These are phyloP conservation scores for Pelargonium citronellum DNA, from an alignment of 441 rosid genomes.

Conservation along the genomic window DNA sequence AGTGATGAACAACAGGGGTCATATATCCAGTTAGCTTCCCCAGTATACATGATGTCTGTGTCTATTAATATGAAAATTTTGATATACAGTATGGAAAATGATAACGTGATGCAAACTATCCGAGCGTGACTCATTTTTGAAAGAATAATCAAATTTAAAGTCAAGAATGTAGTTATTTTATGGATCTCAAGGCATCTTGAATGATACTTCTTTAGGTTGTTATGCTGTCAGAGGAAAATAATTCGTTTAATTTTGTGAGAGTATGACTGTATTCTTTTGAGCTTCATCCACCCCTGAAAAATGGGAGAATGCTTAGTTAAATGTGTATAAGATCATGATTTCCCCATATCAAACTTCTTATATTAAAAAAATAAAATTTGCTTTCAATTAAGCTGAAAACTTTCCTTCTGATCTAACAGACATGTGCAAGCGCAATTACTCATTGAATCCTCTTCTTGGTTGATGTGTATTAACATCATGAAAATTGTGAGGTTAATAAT, in stretches of 20 bases:
- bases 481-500: not conserved
- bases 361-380: not conserved
- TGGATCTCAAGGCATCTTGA: no score
- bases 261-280: not conserved
- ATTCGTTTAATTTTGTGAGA: not conserved
- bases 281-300: not conserved
- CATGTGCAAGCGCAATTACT: not conserved
- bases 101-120: not conserved
- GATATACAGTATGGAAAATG: not conserved
- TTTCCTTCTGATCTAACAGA: not conserved
- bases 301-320: not conserved
- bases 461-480: not conserved
- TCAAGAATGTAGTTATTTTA: not conserved
- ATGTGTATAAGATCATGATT: not conserved
- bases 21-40: not conserved
- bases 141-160: not conserved
- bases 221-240: not conserved
- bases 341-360: not conserved
- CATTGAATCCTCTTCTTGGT: not conserved
- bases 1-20: not conserved
- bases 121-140: not conserved
- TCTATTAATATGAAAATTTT: not conserved
- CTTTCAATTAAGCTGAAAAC: not conserved
- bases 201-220: no score
- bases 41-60: not conserved